These are phyloP conservation scores for Cyberlindnera saturnus DNA, from an alignment of 805 yeast genomes.

Conservation along the genomic window DNA sequence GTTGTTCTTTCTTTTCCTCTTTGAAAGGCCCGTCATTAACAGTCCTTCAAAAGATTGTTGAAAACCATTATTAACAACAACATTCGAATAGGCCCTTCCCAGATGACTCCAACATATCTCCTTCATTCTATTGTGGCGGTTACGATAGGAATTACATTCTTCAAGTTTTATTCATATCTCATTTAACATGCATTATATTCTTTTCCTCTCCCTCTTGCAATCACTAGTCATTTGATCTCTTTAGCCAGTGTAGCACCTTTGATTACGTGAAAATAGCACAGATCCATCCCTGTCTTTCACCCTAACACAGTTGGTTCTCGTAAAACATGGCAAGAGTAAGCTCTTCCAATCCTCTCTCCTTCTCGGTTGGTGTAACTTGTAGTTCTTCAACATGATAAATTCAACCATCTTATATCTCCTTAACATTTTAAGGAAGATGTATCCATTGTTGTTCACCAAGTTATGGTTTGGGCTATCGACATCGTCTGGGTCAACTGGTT, in stretches of 20 bases:
- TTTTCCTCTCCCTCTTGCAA: background rate
- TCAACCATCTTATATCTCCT: slow-evolving; percentile 29
- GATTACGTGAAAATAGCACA: slow-evolving; percentile 32
- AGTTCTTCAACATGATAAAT: slow-evolving; percentile 31
- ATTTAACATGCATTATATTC: too few relatives aligned
- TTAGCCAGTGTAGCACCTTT: slow-evolving; percentile 2
- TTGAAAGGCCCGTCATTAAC: slow-evolving; percentile 6
- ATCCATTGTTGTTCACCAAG: slow-evolving; percentile 32
- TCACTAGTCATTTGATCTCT: background rate
- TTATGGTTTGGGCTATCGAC: slow-evolving; percentile 21
- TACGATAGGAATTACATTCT: too few relatives aligned
- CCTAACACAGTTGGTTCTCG: slow-evolving; percentile 27
- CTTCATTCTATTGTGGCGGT: too few relatives aligned
- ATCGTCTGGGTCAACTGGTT: slow-evolving; percentile 22
- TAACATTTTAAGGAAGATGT: slow-evolving; percentile 27
- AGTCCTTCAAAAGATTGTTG: slow-evolving; percentile 4
- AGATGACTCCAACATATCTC: too few relatives aligned
- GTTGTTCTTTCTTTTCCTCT: background rate
- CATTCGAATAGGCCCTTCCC: background rate
- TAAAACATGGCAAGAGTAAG: slow-evolving; percentile 29
- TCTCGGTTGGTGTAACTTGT: slow-evolving; percentile 32
- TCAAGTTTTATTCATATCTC: too few relatives aligned
- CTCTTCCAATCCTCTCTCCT: slow-evolving; percentile 33
- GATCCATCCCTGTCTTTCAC: slow-evolving; percentile 34
- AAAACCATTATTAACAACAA: slow-evolving; percentile 9